Evolutionary conservation across 2,329 filamentous ascomycete species (phyloP).

Genomic region (Calonectria hawksworthii): DNA sequence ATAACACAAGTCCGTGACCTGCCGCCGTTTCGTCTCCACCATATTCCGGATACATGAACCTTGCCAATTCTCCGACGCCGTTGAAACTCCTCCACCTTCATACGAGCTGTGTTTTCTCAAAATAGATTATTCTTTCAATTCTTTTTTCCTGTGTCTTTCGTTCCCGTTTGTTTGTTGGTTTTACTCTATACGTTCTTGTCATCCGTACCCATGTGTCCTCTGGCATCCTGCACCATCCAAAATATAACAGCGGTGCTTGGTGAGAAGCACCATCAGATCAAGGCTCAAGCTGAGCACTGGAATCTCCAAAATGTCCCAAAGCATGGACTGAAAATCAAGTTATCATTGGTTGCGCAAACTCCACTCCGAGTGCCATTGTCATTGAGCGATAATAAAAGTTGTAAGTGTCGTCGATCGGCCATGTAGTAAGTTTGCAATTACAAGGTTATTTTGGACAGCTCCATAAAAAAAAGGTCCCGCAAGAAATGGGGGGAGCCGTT

Average conservation of each 20-base stretch:
- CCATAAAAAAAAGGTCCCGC: not conserved
- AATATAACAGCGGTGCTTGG: not conserved
- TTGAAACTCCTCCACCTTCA: slow-evolving; percentile 13
- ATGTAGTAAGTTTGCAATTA: slow-evolving; percentile 10
- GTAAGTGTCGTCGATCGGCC: slow-evolving; percentile 13
- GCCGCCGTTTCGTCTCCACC: not conserved
- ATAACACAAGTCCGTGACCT: not conserved
- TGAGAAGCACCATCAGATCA: not conserved
- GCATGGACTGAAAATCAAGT: not conserved
- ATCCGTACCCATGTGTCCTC: not conserved
- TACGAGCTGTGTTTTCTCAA: not conserved
- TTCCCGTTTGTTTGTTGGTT: not conserved
- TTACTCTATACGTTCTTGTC: not conserved
- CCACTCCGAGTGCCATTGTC: slow-evolving; percentile 2
- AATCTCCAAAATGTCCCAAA: not conserved
- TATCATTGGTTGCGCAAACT: not conserved
- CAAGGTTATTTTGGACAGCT: not conserved
- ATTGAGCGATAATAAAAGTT: slow-evolving; percentile 11
- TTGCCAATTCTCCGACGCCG: not conserved
- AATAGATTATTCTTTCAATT: not conserved
- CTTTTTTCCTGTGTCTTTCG: not conserved
- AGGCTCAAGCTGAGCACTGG: not conserved
- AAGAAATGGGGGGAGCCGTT: slow-evolving; percentile 23
- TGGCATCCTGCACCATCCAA: not conserved
- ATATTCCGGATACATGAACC: not conserved